Conservation (phyloP, 345 rosid species). For the Sonneratia caseolaris region DNA sequence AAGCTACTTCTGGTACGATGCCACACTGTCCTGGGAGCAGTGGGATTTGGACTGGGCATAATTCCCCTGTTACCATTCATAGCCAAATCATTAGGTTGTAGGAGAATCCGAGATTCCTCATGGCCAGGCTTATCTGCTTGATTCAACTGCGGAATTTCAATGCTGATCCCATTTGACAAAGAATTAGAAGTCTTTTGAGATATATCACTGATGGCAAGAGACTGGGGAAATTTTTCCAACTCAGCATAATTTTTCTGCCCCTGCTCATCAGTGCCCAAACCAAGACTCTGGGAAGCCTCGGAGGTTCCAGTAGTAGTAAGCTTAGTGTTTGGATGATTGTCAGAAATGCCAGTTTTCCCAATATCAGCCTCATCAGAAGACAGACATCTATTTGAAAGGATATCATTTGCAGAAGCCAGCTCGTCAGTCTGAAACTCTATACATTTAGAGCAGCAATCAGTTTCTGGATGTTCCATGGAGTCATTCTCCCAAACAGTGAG, state of each 20-base stretch:
- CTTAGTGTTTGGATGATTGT: neutral
- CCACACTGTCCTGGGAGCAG: conserved; percentile 83
- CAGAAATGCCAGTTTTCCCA: neutral
- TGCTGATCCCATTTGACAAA: conserved; percentile 27
- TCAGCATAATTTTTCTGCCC: neutral
- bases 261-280: neutral
- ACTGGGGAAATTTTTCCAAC: conserved; percentile 7
- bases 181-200: conserved; percentile 18
- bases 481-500: conserved; percentile 28
- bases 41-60: conserved; percentile 65
- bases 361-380: conserved; percentile 1
- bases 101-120: conserved; percentile 22
- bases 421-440: neutral
- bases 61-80: conserved; percentile 49
- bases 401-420: neutral
- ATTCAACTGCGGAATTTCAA: conserved; percentile 49
- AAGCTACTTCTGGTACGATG: conserved; percentile 51
- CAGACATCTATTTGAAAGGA: neutral
- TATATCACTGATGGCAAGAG: conserved; percentile 26
- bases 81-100: conserved; percentile 38
- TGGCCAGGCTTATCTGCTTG: conserved; percentile 26
- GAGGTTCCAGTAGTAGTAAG: neutral
- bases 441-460: conserved; percentile 6
- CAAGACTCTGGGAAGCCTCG: neutral
- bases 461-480: conserved; percentile 25